A percentile compares a stretch with the other conserved stretches of the same genome.
Conservation (phyloP, 345 rosid genomes). For the Bruguiera gymnorhiza region DNA sequence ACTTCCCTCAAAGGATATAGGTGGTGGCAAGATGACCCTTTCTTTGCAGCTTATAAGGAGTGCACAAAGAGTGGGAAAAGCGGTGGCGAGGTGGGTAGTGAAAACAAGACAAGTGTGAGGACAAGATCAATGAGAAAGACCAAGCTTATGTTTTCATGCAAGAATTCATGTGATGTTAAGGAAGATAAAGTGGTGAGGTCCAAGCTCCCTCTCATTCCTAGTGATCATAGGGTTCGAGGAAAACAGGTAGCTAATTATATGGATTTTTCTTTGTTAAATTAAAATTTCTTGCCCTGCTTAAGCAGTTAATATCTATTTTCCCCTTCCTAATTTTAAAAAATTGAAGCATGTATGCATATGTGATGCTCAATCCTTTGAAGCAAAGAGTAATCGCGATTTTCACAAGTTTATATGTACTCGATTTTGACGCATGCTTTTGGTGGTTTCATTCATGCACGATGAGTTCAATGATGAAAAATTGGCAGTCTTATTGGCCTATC, state of each 20-base stretch:
- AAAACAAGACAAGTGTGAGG: constrained; percentile 15
- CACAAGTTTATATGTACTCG: too few species aligned
- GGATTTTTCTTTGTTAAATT: neutral
- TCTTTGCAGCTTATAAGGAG: constrained; percentile 59
- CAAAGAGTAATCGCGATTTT: too few species aligned
- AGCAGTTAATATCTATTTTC: too few species aligned
- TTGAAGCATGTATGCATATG: too few species aligned
- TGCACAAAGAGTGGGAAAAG: constrained; percentile 41
- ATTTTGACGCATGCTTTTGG: too few species aligned
- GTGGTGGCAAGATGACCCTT: constrained; percentile 56
- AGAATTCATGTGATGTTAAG: constrained; percentile 44
- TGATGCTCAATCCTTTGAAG: too few species aligned
- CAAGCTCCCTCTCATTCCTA: constrained; percentile 45
- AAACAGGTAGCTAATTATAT: neutral
- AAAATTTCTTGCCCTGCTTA: too few species aligned
- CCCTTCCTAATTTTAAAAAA: too few species aligned
- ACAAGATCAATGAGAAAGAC: constrained; percentile 21
- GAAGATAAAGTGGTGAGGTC: constrained; percentile 40
- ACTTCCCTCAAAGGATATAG: constrained; percentile 37
- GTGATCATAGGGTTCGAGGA: constrained; percentile 21
- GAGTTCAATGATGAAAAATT: too few species aligned
- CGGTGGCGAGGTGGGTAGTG: constrained; percentile 8
- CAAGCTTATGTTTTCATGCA: constrained; percentile 47
- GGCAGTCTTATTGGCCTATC: too few species aligned
- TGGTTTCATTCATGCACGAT: too few species aligned